Base-by-base conservation (phyloP, 1,284 basidiomycete species). In the Puccinia novopanici region DNA sequence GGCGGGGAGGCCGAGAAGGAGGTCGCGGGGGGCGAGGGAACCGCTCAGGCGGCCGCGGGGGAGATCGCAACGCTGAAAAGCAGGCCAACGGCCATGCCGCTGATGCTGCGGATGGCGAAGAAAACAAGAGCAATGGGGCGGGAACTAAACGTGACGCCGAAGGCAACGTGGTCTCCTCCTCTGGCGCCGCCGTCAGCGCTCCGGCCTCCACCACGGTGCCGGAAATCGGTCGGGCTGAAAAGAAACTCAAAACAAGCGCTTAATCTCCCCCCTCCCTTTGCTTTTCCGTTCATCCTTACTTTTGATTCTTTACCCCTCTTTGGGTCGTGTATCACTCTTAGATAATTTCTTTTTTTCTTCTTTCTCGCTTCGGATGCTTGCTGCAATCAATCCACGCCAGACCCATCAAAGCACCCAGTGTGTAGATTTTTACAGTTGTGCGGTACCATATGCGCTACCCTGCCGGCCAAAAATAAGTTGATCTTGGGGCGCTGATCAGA, bases 141-240 rank as follows among this genome's bases (percentile, higher is more conserved):
- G 63, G 55, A 54, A 81, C 30, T n/a, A 81, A 81, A 45, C 71
- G 79, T 15, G 79, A 81, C 55, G 79, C 61, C 12, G 79, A 81
- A 59, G 79, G 79, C 27, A 81, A 81, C 34, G n/a, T 81, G n/a
- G 61, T 81, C 37, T 50, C 57, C 17, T 54, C 57, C 27, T 65
- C 48, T 30, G 79, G 79, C n/a, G 79, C 70, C 1, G 15, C 78
- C n/a, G n/a, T 4, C 40, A 42, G 42, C 37, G n/a, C 70, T n/a
- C 68, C 70, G 52, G 40, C 50, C 30, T 37, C 72, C 52, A 72
- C 34, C 37, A 68, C 79, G 17, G 72, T 81, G 10, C 79, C 79
- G 19, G 79, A 81, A n/a, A 81, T 81, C 24, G 79, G 79, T 30
- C 71, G 72, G 45, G 79, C 79, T 40, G 61, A 65, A 50, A 81